Conservation (phyloP, 306 rosid genomes). For the Corylus avellana region DNA sequence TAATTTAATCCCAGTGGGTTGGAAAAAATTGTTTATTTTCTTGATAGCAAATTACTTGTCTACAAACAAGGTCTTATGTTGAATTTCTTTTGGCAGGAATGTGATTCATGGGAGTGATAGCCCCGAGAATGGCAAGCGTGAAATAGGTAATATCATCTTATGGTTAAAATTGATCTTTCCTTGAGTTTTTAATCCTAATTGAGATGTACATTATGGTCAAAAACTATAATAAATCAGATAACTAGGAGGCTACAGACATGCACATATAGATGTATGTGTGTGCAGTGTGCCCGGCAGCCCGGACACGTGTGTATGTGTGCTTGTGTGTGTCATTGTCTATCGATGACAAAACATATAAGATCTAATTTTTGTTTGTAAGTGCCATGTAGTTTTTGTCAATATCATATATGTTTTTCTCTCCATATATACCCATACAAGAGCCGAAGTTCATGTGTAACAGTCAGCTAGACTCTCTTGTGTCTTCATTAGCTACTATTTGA, state of each 20-base stretch:
- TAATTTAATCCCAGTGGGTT: constrained; percentile 6
- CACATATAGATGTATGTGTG: neutral
- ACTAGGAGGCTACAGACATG: neutral
- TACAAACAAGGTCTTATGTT: constrained; percentile 21
- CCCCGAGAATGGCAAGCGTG: constrained; percentile 95
- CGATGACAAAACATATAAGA: neutral
- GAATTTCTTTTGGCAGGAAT: constrained; percentile 62
- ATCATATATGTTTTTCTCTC: neutral
- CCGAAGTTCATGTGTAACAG: neutral
- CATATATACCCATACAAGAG: neutral
- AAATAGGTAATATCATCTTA: constrained; percentile 56
- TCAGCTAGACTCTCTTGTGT: neutral
- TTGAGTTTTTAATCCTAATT: neutral
- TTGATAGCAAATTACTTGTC: constrained; percentile 17
- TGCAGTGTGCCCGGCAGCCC: neutral
- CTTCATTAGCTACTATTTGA: neutral
- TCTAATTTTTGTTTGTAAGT: neutral
- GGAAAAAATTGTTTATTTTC: constrained; percentile 3
- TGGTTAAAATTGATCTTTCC: neutral
- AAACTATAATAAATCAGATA: neutral
- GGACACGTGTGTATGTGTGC: neutral
- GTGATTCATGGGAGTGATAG: constrained; percentile 97
- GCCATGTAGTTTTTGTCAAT: neutral
- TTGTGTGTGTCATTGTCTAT: neutral
- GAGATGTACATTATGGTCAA: neutral